These are phyloP conservation scores for Leptosphaerulina australis DNA, from an alignment of 2,329 filamentous ascomycete genomes.

Conservation along the genomic window DNA sequence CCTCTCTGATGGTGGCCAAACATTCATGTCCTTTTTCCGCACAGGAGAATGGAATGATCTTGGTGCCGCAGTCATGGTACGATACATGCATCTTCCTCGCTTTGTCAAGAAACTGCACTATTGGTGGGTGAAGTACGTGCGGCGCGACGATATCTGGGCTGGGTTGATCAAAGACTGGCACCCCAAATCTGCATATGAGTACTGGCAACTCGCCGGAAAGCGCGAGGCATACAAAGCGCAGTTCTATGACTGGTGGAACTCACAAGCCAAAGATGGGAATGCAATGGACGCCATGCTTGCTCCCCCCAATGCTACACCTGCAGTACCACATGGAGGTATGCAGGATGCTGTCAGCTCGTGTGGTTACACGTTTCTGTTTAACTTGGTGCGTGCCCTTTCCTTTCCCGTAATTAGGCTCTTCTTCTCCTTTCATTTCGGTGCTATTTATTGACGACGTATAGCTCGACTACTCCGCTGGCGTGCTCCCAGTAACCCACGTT, in stretches of 20 bases:
- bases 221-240: constrained; percentile 77
- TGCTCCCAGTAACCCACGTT: constrained; percentile 85
- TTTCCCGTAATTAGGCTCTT: no score
- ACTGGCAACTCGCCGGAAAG: constrained; percentile 79
- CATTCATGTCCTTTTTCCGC: constrained; percentile 77
- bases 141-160: constrained; percentile 77
- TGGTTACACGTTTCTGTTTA: constrained; percentile 93
- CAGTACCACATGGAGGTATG: constrained; percentile 87
- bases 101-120: constrained; percentile 85
- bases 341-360: constrained; percentile 82
- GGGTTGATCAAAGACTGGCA: constrained; percentile 75
- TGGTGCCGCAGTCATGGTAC: constrained; percentile 76
- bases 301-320: constrained; percentile 88
- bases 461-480: constrained; percentile 84
- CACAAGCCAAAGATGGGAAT: constrained; percentile 46
- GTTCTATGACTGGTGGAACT: constrained; percentile 86
- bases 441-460: constrained; percentile 40
- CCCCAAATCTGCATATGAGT: constrained; percentile 74
- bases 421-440: not conserved
- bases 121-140: constrained; percentile 85
- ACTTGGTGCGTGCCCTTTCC: constrained; percentile 65
- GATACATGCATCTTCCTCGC: constrained; percentile 73
- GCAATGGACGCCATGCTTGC: constrained; percentile 77
- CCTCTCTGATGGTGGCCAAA: constrained; percentile 82
- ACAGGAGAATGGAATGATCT: constrained; percentile 79